A percentile compares a stretch with the other conserved stretches of the same genome.
Conservation (phyloP, 495 filamentous ascomycete genomes). For the Xanthoparmelia taractica region DNA sequence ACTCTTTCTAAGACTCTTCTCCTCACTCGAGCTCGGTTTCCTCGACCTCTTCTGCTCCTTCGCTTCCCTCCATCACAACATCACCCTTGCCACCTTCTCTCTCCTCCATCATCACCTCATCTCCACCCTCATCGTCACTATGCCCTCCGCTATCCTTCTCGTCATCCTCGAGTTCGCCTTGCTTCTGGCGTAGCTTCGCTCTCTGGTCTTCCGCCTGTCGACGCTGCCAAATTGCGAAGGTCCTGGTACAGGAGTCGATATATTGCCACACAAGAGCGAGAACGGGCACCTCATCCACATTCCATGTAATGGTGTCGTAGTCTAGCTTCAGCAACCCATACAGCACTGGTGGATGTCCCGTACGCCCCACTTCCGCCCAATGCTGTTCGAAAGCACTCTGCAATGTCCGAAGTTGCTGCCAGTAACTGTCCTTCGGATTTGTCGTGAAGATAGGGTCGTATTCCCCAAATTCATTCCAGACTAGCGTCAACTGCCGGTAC, state of each 20-base stretch:
- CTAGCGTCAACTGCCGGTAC: not conserved
- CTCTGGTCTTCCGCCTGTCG: not conserved
- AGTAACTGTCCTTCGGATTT: not conserved
- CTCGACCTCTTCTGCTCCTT: too few relatives aligned
- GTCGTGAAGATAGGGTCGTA: not conserved
- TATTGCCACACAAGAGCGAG: not conserved
- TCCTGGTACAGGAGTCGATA: not conserved
- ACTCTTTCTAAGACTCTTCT: too few relatives aligned
- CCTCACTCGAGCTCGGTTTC: too few relatives aligned
- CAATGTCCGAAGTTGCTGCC: not conserved
- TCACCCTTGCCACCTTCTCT: too few relatives aligned
- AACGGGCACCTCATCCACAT: not conserved
- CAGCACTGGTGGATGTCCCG: not conserved
- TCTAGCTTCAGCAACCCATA: not conserved
- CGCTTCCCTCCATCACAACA: too few relatives aligned
- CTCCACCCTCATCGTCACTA: too few relatives aligned
- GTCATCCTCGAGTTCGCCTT: not conserved
- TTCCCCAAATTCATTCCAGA: not conserved
- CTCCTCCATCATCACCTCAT: not conserved
- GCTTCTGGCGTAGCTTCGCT: not conserved
- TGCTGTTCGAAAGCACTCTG: not conserved
- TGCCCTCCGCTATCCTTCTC: not conserved
- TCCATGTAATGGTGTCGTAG: not conserved
- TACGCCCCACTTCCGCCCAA: not conserved
- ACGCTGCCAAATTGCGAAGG: not conserved